Base-by-base conservation (phyloP, 2,329 filamentous ascomycete genomes). In the Stachybotrys elegans region DNA sequence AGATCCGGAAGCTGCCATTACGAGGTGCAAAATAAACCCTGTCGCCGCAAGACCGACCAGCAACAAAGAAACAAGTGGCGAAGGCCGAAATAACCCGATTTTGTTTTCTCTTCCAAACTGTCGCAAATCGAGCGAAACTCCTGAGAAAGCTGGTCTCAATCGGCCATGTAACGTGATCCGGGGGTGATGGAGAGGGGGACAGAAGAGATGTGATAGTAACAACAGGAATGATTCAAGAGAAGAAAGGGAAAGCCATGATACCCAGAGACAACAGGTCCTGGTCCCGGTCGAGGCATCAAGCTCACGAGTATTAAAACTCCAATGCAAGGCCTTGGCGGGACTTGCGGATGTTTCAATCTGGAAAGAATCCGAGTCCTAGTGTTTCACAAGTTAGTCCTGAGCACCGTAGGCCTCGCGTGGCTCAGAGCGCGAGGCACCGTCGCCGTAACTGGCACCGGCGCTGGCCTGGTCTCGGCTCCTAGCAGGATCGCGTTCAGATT, bases 371-470 rank as follows among this genome's bases (percentile, higher is more conserved):
- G n/a, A n/a, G n/a, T n/a, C n/a, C n/a, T n/a, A n/a, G n/a, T n/a
- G n/a, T n/a, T n/a, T n/a, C n/a, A n/a, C n/a, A n/a, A n/a, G n/a
- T n/a, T n/a, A n/a, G n/a, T n/a, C n/a, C n/a, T n/a, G n/a, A n/a
- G 67, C 68, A 67, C 62, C 65, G 50, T 72, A 72, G 43, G 65
- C 52, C 50, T 72, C 69, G 19, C 70, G 67, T 23, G 63, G 60
- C 52, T 72, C 69, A 31, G 67, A 64, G 46, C 70, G 68, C 44
- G 69, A 60, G 40, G 66, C 60, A 39, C 61, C 58, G n/a, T 71
- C 69, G 51, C 62, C 55, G 48, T 72, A 72, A 48, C 62, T 60
- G 40, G 64, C 59, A 35, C 60, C 61, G 27, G 58, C 60, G 27
- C 61, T 51, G 37, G 64, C 61, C 29, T 63, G 57, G 32, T 72